Evolutionary conservation across 1,284 basidiomycete species (phyloP), one percentile per base, ranked within the genome.

Genomic region (Ganoderma meredithae): DNA sequence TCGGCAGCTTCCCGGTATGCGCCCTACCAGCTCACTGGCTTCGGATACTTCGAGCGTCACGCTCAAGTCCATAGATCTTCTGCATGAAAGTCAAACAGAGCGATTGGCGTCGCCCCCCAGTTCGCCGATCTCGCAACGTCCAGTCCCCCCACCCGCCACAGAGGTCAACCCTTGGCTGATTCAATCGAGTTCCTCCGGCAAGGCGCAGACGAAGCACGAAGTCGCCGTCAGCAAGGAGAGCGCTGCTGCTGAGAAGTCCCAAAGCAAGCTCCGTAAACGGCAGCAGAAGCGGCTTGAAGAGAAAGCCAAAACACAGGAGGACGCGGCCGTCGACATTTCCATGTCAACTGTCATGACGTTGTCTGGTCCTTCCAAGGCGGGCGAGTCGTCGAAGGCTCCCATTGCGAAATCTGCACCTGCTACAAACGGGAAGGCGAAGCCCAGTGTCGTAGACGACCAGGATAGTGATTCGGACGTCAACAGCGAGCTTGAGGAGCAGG

Each of bases 251-350:
- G 85, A 88, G 44, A 95, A 94, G 77, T 89, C 90, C 1, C 88
- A 89, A 69, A 86, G 89, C 76, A 88, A 88, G 74, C 83, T 96
- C 44, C 71, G 90, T 75, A 96, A 95, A 79, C 83, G 85, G 71
- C 80, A 77, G 44, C 81, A 79, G 72, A 90, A 90, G 73, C 79
- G 80, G 10, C 83, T 81, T 7, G 88, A 87, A 31, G 88, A 86
- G 67, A 84, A 83, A 69, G 85, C 82, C 69, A 86, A 85, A 68
- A 86, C 84, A 0, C 82, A 82, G 69, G 91, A 94, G 49, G 95
- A 97, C 71, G 93, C 92, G 0, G 78, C 81, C 4, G 88, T 97
- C 22, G 95, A 96, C 72, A 93, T 98, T 67, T 85, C 88, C 10
- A 75, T 88, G 68, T 83, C 88, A 66, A 82, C 85, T 36, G 82